Conservation (phyloP, 345 rosid genomes). For the Populus davidiana region DNA sequence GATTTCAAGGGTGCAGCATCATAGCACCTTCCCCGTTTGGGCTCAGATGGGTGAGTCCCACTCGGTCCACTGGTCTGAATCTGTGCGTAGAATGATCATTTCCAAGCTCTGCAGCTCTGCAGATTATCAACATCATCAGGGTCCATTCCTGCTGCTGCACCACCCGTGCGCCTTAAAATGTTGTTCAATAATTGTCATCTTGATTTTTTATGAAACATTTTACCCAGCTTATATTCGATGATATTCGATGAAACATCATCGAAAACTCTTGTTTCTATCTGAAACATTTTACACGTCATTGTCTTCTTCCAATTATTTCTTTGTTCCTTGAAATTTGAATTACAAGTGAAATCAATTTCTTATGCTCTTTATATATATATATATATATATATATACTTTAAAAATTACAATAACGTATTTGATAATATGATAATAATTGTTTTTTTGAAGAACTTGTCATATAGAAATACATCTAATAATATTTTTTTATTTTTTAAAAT, state of each 20-base stretch:
- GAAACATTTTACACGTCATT: neutral
- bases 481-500: too few relatives aligned
- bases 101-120: neutral
- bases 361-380: too few relatives aligned
- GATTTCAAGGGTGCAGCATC: neutral
- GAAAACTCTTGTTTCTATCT: neutral
- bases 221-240: neutral
- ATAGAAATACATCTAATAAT: too few relatives aligned
- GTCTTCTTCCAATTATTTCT: neutral
- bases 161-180: conserved; percentile 38
- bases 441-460: accelerated
- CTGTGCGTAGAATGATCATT: conserved; percentile 19
- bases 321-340: too few relatives aligned
- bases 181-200: conserved; percentile 19
- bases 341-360: too few relatives aligned
- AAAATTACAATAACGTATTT: too few relatives aligned
- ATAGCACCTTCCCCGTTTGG: neutral
- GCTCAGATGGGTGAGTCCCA: conserved; percentile 21
- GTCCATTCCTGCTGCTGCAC: conserved; percentile 21
- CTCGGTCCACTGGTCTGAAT: conserved; percentile 17
- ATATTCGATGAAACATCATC: neutral
- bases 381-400: too few relatives aligned
- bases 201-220: neutral
- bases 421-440: too few relatives aligned
- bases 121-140: conserved; percentile 17